Evolutionary conservation across 2,329 filamentous ascomycete genomes (phyloP), one percentile per base, ranked within the genome.

Genomic region (Hirsutella minnesotensis): DNA sequence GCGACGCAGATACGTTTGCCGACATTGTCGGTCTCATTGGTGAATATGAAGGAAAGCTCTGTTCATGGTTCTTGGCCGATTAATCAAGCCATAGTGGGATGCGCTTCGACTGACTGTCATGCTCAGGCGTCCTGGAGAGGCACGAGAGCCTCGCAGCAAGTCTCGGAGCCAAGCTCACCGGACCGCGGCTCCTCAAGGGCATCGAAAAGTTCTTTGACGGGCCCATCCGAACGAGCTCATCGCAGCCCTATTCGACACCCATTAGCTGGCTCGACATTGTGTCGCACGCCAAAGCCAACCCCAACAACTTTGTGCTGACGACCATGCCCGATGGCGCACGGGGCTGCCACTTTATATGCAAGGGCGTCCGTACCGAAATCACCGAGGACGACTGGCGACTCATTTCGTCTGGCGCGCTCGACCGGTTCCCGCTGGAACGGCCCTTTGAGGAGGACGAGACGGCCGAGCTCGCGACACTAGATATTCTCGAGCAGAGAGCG

Each of bases 81-180:
- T n/a, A n/a, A n/a, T n/a, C n/a, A n/a, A n/a, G n/a, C n/a, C n/a
- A n/a, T n/a, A n/a, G n/a, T n/a, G n/a, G n/a, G n/a, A n/a, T n/a
- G 16, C 30, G 48, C 38, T 52, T 47, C 46, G 46, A 51, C 44
- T 47, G 46, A 51, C 43, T 46, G 38, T 42, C 45, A 39, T 19
- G 41, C 42, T 5, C 46, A 73, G 86, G 81, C 49, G 85, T 92
- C 15, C 69, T 94, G 41, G 84, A 86, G 54, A 79, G 86, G 43
- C 85, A 90, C 59, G 87, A 95, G 64, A 90, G 84, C 60, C 77
- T 94, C 53, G 88, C 87, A 38, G 82, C 83, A 45, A 90, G 87
- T 54, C 72, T 95, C 21, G 87, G 87, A 53, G 87, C 86, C 43
- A 84, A 86, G 51, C 81, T 89, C 16, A 77, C 88, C 1, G 86